These are phyloP conservation scores for Prunus campanulata DNA, from an alignment of 306 rosid species.

Conservation along the genomic window DNA sequence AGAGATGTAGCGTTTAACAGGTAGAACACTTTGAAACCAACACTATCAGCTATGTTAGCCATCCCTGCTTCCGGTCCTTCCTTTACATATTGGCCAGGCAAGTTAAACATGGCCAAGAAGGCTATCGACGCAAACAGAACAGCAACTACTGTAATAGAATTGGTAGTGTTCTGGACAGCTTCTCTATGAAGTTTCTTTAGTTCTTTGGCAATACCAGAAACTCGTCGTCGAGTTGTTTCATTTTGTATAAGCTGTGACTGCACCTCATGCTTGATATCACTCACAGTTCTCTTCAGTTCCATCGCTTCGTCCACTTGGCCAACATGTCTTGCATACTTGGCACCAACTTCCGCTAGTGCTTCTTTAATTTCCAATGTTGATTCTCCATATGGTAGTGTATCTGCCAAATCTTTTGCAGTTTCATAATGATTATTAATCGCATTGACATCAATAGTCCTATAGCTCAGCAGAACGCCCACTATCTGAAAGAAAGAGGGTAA, in stretches of 20 bases:
- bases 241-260: constrained; percentile 77
- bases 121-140: constrained; percentile 95
- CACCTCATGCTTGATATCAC: constrained; percentile 94
- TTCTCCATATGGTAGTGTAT: constrained; percentile 73
- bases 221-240: constrained; percentile 76
- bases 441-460: constrained; percentile 61
- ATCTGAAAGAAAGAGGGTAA: constrained; percentile 50
- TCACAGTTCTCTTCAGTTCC: constrained; percentile 94
- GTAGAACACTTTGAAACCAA: constrained; percentile 75
- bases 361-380: constrained; percentile 68
- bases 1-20: constrained; percentile 79
- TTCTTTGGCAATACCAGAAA: constrained; percentile 94
- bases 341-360: constrained; percentile 71
- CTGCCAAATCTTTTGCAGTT: constrained; percentile 93
- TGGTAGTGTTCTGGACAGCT: constrained; percentile 88
- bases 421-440: constrained; percentile 72
- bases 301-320: constrained; percentile 85
- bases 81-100: constrained; percentile 73
- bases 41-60: constrained; percentile 53
- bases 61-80: constrained; percentile 42
- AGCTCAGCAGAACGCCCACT: constrained; percentile 56
- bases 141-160: constrained; percentile 83
- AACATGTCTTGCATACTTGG: constrained; percentile 75
- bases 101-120: constrained; percentile 89
- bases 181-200: constrained; percentile 88